Evolutionary conservation across 2,329 filamentous ascomycete genomes (phyloP).

Genomic region (Leptographium lundbergii): DNA sequence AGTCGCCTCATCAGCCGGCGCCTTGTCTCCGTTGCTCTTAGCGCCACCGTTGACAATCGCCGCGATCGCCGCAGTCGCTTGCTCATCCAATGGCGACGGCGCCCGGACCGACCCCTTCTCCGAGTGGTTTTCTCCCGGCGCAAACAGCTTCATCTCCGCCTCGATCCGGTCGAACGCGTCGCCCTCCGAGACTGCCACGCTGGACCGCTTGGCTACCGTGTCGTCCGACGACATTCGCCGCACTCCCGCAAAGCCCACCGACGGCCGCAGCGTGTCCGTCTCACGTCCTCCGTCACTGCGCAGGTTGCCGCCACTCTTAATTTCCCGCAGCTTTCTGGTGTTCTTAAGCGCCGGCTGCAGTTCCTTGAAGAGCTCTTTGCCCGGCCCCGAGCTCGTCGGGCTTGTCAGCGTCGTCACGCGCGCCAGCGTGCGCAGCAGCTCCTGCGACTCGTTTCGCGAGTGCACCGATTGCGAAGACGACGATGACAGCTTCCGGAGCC

Average conservation of each 20-base stretch:
- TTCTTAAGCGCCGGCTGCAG: neutral
- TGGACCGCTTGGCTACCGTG: slow-evolving; percentile 34
- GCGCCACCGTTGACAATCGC: slow-evolving; percentile 5
- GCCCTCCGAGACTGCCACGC: slow-evolving; percentile 33
- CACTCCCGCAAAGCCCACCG: slow-evolving; percentile 34
- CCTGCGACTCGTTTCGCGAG: slow-evolving; percentile 28
- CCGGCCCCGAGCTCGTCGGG: neutral
- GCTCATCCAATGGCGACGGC: slow-evolving; percentile 28
- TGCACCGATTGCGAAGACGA: slow-evolving; percentile 7
- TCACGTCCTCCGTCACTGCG: neutral
- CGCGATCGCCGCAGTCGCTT: slow-evolving; percentile 12
- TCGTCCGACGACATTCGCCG: slow-evolving; percentile 30
- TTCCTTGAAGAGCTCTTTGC: slow-evolving; percentile 1
- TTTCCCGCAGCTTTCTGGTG: neutral
- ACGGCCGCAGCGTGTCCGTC: slow-evolving; percentile 12
- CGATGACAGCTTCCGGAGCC: neutral
- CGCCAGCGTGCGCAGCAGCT: slow-evolving; percentile 36
- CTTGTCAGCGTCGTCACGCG: slow-evolving; percentile 18
- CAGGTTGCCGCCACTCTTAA: slow-evolving; percentile 1
- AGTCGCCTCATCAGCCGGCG: slow-evolving; percentile 19
- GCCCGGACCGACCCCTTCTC: slow-evolving; percentile 41
- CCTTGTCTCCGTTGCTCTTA: neutral
- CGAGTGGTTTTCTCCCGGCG: slow-evolving; percentile 39
- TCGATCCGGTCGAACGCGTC: slow-evolving; percentile 46
- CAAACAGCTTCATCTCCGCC: slow-evolving; percentile 44